Evolutionary conservation across 2,329 filamentous ascomycete species (phyloP).

Genomic region (Aspergillus fructus): DNA sequence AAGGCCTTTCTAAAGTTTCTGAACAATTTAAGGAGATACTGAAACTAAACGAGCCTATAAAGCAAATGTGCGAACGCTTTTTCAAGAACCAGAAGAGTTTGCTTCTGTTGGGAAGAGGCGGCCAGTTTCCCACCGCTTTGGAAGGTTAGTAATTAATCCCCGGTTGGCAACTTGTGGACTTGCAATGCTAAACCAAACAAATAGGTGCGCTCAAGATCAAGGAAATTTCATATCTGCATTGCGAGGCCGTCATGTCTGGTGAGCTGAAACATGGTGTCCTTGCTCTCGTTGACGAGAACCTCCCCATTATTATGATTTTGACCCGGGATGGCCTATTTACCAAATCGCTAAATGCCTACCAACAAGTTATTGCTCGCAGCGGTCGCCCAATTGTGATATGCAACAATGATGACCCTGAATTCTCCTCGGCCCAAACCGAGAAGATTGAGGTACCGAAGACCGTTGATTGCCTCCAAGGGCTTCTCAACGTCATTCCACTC

Average conservation of each 20-base stretch:
- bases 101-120: slow-evolving; percentile 87
- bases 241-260: slow-evolving; percentile 99
- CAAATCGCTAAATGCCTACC: slow-evolving; percentile 99
- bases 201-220: slow-evolving; percentile 93
- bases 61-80: slow-evolving; percentile 84
- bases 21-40: slow-evolving; percentile 90
- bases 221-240: slow-evolving; percentile 99
- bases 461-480: slow-evolving; percentile 90
- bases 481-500: slow-evolving; percentile 95
- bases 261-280: slow-evolving; percentile 99
- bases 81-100: slow-evolving; percentile 98
- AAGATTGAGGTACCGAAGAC: slow-evolving; percentile 98
- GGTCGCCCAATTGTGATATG: slow-evolving; percentile 99
- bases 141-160: slow-evolving; percentile 60
- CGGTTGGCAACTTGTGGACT: neutral
- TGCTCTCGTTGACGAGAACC: slow-evolving; percentile 94
- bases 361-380: slow-evolving; percentile 95
- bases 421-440: slow-evolving; percentile 82
- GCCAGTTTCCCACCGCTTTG: slow-evolving; percentile 90
- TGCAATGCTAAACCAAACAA: slow-evolving; percentile 14
- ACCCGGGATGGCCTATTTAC: slow-evolving; percentile 94
- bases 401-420: slow-evolving; percentile 86
- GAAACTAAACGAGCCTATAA: slow-evolving; percentile 88
- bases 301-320: slow-evolving; percentile 99
- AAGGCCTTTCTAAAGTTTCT: slow-evolving; percentile 83